Base-by-base conservation (phyloP, 768 basidiomycete species). In the Boletus rex-veris region DNA sequence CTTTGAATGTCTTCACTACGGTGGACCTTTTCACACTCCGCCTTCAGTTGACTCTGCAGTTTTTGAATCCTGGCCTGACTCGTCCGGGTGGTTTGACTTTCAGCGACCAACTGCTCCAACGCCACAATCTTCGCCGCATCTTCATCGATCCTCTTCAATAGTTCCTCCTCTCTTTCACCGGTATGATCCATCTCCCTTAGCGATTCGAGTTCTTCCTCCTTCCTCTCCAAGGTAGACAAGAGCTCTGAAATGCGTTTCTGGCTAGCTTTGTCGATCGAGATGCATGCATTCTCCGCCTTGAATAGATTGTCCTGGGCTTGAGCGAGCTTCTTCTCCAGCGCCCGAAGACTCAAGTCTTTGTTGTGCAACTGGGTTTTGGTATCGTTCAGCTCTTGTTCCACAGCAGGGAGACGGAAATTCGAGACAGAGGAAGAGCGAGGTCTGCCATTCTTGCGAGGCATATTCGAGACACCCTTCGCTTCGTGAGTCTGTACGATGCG, bases 61-160 rank as follows among this genome's bases (percentile, higher is more conserved):
- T 72, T 77, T 33, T 76, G 72, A 53, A 74, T 73, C 55, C 72
- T 64, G n/a, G 64, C 58, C 52, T 74, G 68, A 43, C 40, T 63
- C 15, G 59, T 50, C 42, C 57, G 57, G 10, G 72, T 51, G 42
- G 75, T 67, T 21, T 75, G 70, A n/a, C 72, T 64, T 30, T 76
- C 76, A 21, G 72, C 65, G 3, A 81, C 63, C 67, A 80, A 68
- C 42, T 65, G 69, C 63, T 87, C 83, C 52, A 89, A 63, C 3
- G 81, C 77, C 4, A 72, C 69, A 35, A 88, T 83, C 68, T 82
- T 86, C 6, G 80, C 82, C 45, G 84, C 84, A 57, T 90, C 86
- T 61, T 87, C 85, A 41, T 90, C 86, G 28, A 90, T 81, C 58
- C 88, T 75, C 66, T 77, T 75, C 64, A 85, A 55, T 28, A 90